Conservation (phyloP, 495 filamentous ascomycete genomes). For the Talaromyces stipitatus region DNA sequence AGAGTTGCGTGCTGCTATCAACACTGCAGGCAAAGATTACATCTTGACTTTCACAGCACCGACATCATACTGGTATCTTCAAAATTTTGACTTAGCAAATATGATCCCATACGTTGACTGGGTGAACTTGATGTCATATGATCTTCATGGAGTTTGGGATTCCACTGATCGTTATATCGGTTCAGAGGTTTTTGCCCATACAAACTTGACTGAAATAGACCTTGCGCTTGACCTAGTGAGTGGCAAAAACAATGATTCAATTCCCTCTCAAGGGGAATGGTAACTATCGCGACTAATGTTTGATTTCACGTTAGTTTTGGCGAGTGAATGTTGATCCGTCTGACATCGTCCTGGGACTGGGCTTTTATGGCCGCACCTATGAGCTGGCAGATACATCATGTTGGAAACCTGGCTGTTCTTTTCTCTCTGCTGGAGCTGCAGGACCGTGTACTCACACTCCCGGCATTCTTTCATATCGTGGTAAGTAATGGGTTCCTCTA, state of each 20-base stretch:
- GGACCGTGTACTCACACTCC: constrained; percentile 20
- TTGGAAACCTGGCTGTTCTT: constrained; percentile 20
- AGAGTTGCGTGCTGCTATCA: constrained; percentile 16
- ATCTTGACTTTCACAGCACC: constrained; percentile 32
- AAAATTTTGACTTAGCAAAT: constrained; percentile 28
- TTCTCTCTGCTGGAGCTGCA: constrained; percentile 15
- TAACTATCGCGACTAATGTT: not conserved
- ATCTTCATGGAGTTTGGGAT: constrained; percentile 26
- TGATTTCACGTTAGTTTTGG: constrained; percentile 27
- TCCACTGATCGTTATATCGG: constrained; percentile 14
- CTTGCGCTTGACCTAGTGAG: constrained; percentile 27
- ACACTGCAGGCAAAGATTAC: constrained; percentile 5
- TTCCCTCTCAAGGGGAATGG: not conserved
- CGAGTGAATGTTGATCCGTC: constrained; percentile 32
- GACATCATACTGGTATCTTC: constrained; percentile 38
- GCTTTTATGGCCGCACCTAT: constrained; percentile 46
- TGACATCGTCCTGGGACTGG: constrained; percentile 40
- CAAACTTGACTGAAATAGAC: constrained; percentile 52
- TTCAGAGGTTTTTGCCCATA: constrained; percentile 32
- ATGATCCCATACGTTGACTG: constrained; percentile 28
- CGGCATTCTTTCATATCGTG: constrained; percentile 19
- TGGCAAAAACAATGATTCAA: not conserved
- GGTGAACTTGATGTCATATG: constrained; percentile 46
- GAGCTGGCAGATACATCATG: constrained; percentile 20
- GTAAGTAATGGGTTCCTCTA: too few relatives aligned